Percentiles rank a stretch among this genome's conserved stretches.
Conservation (phyloP, 805 yeast species). For the Lipomyces lipofer region DNA sequence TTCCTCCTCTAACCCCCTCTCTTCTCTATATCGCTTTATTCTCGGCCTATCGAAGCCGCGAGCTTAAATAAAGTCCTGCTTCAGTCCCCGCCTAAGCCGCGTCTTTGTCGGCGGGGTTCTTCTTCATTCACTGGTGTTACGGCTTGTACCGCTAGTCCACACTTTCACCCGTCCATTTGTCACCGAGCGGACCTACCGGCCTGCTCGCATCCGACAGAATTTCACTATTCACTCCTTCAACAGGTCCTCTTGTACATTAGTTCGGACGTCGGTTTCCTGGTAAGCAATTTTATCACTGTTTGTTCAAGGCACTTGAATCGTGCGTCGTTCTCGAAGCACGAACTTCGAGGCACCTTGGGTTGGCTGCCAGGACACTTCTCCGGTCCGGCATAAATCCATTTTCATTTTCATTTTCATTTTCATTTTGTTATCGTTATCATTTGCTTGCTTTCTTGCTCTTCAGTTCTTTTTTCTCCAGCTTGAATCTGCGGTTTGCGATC, state of each 20-base stretch:
- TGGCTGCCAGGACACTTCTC: background rate
- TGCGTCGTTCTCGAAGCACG: background rate
- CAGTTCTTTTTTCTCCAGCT: background rate
- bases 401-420: background rate
- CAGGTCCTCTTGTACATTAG: conserved; percentile 18
- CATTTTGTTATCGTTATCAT: background rate
- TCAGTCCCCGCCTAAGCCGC: too few species aligned
- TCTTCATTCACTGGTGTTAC: too few species aligned
- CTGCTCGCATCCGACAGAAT: too few species aligned
- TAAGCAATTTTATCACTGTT: background rate
- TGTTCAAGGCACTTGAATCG: background rate
- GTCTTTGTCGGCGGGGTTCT: too few species aligned
- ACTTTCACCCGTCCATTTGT: too few species aligned
- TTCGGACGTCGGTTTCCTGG: conserved; percentile 7
- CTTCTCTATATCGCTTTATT: too few species aligned
- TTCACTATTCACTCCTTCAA: too few species aligned
- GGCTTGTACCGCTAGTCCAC: too few species aligned
- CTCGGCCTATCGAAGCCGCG: too few species aligned
- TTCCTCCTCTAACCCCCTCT: too few species aligned
- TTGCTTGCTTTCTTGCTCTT: background rate
- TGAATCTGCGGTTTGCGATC: background rate
- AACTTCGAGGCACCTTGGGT: background rate
- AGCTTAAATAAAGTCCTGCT: too few species aligned
- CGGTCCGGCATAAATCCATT: background rate
- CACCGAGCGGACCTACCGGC: too few species aligned